Percentiles rank a stretch among this genome's conserved stretches.
phyloP scores from a whole-genome alignment of 176 grass and related monocot genomes.

The Secale cereale region DNA sequence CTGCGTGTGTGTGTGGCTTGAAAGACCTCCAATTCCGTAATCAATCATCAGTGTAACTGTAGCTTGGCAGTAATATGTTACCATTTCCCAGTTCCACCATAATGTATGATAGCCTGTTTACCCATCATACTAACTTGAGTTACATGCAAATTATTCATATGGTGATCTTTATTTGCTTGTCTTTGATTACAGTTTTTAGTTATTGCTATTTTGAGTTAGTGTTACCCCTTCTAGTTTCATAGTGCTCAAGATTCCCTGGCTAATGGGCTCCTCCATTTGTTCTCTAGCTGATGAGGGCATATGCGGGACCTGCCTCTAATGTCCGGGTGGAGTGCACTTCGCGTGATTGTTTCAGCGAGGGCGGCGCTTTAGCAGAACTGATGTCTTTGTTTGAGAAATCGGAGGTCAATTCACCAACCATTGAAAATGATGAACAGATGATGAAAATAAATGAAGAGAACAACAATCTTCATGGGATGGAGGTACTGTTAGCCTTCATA shows the following conservation, averaged over 20 bases:
- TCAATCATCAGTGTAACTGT: neutral
- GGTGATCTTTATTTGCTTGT: neutral
- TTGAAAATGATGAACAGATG: conserved; percentile 15
- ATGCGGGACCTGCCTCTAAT: conserved; percentile 67
- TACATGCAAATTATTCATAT: neutral
- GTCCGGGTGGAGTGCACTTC: conserved; percentile 59
- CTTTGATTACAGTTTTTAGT: neutral
- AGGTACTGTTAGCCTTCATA: conserved; percentile 45
- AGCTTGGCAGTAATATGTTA: neutral
- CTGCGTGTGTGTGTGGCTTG: neutral
- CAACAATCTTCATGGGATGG: conserved; percentile 52
- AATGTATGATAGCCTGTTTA: neutral
- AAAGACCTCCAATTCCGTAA: neutral
- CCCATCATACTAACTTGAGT: neutral
- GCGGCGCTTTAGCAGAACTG: conserved; percentile 73
- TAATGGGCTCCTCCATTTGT: neutral
- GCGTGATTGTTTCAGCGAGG: conserved; percentile 53
- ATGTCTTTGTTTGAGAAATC: conserved; percentile 69
- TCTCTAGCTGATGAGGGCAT: conserved; percentile 65
- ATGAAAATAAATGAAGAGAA: conserved; percentile 38
- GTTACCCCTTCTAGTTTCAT: neutral
- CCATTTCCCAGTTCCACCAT: neutral
- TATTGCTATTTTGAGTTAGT: neutral
- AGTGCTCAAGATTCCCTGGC: neutral
- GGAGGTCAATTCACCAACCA: conserved; percentile 18